Evolutionary conservation across 2,329 filamentous ascomycete genomes (phyloP).

Genomic region (Cercospora janseana): DNA sequence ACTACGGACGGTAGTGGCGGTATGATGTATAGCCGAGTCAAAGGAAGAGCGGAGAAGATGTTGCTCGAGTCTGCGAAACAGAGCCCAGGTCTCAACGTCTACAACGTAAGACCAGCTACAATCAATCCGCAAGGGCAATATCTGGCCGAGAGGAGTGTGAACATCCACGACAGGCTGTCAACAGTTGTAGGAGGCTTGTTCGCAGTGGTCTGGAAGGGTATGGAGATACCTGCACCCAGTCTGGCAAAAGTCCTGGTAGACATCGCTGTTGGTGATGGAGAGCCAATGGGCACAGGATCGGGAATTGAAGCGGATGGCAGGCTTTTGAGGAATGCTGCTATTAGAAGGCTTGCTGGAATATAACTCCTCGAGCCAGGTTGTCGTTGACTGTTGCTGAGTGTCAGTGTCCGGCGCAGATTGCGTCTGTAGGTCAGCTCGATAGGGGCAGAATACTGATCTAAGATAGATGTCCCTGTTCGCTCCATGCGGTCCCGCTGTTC

Average conservation of each 20-base stretch:
- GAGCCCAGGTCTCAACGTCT: slow-evolving; percentile 52
- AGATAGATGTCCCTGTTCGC: no score
- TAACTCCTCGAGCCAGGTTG: no score
- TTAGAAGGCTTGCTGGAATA: slow-evolving; percentile 41
- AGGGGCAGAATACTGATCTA: no score
- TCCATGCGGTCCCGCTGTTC: no score
- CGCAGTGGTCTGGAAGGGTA: slow-evolving; percentile 33
- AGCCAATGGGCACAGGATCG: slow-evolving; percentile 37
- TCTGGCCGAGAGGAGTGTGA: slow-evolving; percentile 21
- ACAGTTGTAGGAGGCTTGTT: slow-evolving; percentile 25
- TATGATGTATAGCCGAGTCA: slow-evolving; percentile 62
- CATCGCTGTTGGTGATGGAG: slow-evolving; percentile 51
- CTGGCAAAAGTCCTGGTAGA: slow-evolving; percentile 51
- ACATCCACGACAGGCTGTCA: slow-evolving; percentile 16
- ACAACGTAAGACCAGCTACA: slow-evolving; percentile 58
- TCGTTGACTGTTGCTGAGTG: no score
- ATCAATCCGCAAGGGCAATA: slow-evolving; percentile 52
- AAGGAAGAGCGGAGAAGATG: slow-evolving; percentile 63
- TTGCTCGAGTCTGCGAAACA: slow-evolving; percentile 54
- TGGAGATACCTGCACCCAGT: slow-evolving; percentile 48
- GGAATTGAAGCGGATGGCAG: slow-evolving; percentile 43
- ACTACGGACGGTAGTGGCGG: slow-evolving; percentile 57
- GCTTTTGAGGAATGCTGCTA: slow-evolving; percentile 41
- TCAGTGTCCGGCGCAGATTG: no score
- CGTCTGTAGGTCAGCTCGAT: no score